Evolutionary conservation across 2,329 filamentous ascomycete species (phyloP).

Genomic region (Colletotrichum eremochloae): DNA sequence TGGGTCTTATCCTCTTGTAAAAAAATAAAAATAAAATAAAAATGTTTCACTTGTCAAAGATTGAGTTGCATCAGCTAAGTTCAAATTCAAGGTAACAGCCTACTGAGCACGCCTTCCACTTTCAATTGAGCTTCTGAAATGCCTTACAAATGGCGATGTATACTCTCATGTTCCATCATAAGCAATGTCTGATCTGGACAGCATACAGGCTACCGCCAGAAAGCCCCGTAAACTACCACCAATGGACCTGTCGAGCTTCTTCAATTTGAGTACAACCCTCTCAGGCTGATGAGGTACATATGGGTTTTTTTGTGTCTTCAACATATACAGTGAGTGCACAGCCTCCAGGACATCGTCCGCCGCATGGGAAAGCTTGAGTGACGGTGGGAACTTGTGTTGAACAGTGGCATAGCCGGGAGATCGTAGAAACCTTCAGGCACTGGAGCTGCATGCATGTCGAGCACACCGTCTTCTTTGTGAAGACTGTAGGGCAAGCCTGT

Average conservation of each 20-base stretch:
- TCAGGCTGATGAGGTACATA: not conserved
- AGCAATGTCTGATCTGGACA: not conserved
- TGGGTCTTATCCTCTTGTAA: too few relatives aligned
- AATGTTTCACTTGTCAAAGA: too few relatives aligned
- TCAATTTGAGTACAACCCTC: not conserved
- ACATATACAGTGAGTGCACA: conserved; percentile 32
- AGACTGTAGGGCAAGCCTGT: conserved; percentile 30
- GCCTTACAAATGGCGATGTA: not conserved
- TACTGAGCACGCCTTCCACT: accelerated
- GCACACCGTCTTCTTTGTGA: conserved; percentile 21
- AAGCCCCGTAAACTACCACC: not conserved
- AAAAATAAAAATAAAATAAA: not conserved
- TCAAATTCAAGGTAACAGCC: not conserved
- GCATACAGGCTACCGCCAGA: not conserved
- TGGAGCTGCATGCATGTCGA: conserved; percentile 13
- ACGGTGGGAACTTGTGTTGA: conserved; percentile 30
- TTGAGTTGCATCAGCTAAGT: not conserved
- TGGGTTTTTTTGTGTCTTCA: conserved; percentile 28
- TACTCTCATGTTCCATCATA: not conserved
- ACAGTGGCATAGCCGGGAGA: conserved; percentile 31
- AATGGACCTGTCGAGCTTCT: too few relatives aligned
- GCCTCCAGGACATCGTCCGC: conserved; percentile 25
- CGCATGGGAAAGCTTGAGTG: conserved; percentile 23
- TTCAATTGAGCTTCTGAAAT: not conserved
- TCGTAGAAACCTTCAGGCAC: conserved; percentile 24